Evolutionary conservation across 768 basidiomycete species (phyloP), one percentile per base, ranked within the genome.

Genomic region (Termitomyces sp.): DNA sequence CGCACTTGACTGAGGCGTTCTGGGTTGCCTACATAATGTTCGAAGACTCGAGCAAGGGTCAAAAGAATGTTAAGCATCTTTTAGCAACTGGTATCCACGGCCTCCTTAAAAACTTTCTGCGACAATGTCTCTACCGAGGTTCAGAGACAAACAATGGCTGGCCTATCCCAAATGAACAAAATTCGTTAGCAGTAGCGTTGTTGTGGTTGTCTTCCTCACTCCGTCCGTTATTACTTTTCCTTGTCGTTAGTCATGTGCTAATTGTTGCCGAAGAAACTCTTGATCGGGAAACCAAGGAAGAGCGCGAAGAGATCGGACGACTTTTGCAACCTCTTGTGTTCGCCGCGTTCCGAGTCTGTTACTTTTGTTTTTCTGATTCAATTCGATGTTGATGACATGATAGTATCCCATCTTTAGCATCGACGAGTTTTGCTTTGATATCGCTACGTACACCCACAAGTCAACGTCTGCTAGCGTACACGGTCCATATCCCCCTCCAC

Each of bases 1-100:
- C 74, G 30, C 55, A 61, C 16, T 65, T 82, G 9, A 71, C 68
- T 0, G 76, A 80, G 56, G 77, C 76, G 11, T 66, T 87, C 32
- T 80, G 80, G 71, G 75, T 76, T 0, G 75, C 81, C 52, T 84
- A 80, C 63, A 65, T 79, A 36, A 84, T 87, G 81, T 69, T 84
- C 43, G 75, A 84, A 33, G 83, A 86, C 60, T 77, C 82, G 28
- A 79, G 76, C 54, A 64, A 68, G 11, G 71, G 70, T 26, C 75
- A 73, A 48, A 76, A 73, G 59, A 84, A 84, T 63, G 62, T 73
- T 40, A 71, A 72, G 51, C 82, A 80, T 58, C 70, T 84, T 14
- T 63, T 72, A 49, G 72, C 74, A 65, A 79, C 80, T 5, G 72
- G 71, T 41, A 65, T 82, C 11, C 72, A 74, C 3, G 36, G 56